These are phyloP conservation scores for slime mould (Dictyostelium discoideum) DNA, from an alignment of 78 protist genomes.

Conservation along the genomic window DNA sequence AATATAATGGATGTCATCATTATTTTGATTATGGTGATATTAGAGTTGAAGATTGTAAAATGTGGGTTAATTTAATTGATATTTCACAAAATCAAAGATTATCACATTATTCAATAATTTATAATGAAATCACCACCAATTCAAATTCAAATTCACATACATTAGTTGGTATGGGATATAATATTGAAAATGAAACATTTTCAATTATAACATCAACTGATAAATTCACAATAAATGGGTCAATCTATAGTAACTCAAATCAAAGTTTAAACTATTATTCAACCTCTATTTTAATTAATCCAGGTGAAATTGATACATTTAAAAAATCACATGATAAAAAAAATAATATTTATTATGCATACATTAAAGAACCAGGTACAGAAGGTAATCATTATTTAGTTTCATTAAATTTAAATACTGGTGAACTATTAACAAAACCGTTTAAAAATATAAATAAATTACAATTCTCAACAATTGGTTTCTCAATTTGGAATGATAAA, in stretches of 20 bases:
- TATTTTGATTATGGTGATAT: not conserved
- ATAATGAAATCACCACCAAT: not conserved
- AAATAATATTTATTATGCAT: not conserved
- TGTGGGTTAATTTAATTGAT: conserved; percentile 10
- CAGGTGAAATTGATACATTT: not conserved
- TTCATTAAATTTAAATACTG: not conserved
- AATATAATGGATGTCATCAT: conserved; percentile 2
- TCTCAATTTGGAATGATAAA: not conserved
- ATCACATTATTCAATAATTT: not conserved
- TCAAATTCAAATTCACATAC: not conserved
- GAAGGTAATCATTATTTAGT: not conserved
- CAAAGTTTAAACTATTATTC: not conserved
- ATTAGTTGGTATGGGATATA: not conserved
- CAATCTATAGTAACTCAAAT: not conserved
- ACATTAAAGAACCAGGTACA: not conserved
- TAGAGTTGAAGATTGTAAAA: not conserved
- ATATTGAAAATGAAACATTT: not conserved
- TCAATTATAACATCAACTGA: not conserved
- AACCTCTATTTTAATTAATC: not conserved
- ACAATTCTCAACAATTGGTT: not conserved
- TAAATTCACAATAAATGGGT: not conserved
- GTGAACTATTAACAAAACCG: not conserved
- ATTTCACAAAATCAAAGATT: not conserved
- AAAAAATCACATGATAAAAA: not conserved
- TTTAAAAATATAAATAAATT: not conserved